Conservation (phyloP, 1,284 basidiomycete genomes). For the Apiotrichum veenhuisii region DNA sequence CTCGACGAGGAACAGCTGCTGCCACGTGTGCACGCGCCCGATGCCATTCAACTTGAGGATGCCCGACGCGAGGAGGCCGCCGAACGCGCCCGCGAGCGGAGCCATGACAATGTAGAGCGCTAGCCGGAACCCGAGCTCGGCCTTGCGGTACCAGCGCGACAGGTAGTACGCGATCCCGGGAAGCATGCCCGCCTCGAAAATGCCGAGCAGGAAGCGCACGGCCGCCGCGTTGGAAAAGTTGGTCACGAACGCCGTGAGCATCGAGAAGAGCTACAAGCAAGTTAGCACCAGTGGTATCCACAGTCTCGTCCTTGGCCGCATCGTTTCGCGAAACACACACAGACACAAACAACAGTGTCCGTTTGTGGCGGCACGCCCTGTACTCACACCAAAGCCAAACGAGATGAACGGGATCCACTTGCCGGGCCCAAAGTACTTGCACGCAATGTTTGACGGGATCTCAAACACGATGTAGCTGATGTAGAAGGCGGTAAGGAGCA, state of each 20-base stretch:
- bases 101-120: constrained; percentile 21
- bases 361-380: no score
- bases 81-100: constrained; percentile 18
- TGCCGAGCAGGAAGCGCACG: constrained; percentile 26
- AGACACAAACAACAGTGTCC: no score
- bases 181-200: constrained; percentile 26
- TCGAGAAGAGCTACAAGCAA: constrained; percentile 10
- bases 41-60: constrained; percentile 17
- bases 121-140: constrained; percentile 21
- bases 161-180: constrained; percentile 26
- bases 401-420: constrained; percentile 18
- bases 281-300: no score
- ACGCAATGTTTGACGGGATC: constrained; percentile 18
- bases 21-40: constrained; percentile 14
- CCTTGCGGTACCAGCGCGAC: constrained; percentile 22
- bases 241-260: constrained; percentile 27
- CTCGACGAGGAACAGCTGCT: constrained; percentile 21
- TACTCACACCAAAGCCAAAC: constrained; percentile 16
- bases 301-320: no score
- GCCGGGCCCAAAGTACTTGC: constrained; percentile 18
- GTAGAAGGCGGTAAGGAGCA: constrained; percentile 39
- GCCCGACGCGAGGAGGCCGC: constrained; percentile 18
- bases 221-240: constrained; percentile 30
- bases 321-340: no score
- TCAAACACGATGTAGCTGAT: constrained; percentile 36